Evolutionary conservation across 805 yeast genomes (phyloP).

Genomic region (Lachancea kluyveri): DNA sequence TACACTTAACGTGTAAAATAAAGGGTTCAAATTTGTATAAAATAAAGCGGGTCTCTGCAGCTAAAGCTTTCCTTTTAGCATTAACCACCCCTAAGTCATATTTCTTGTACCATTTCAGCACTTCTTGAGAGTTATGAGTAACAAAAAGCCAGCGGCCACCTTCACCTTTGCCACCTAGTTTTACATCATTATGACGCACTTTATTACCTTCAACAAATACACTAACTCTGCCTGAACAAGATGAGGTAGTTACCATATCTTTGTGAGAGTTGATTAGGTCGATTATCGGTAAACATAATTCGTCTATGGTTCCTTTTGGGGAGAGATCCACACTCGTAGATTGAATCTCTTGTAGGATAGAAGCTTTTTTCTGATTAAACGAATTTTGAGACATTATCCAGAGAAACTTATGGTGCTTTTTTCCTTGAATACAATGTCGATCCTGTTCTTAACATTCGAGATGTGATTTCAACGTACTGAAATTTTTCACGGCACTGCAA

Average conservation of each 20-base stretch:
- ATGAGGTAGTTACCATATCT: slow-evolving; percentile 79
- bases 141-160: slow-evolving; percentile 83
- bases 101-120: slow-evolving; percentile 44
- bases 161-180: slow-evolving; percentile 78
- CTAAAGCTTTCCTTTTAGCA: slow-evolving; percentile 2
- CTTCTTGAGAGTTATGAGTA: slow-evolving; percentile 51
- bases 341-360: slow-evolving; percentile 47
- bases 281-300: slow-evolving; percentile 65
- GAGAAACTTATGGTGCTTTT: background rate
- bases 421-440: slow-evolving; percentile 1
- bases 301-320: slow-evolving; percentile 86
- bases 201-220: slow-evolving; percentile 76
- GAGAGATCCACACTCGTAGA: slow-evolving; percentile 54
- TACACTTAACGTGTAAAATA: slow-evolving; percentile 76
- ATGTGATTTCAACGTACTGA: no score
- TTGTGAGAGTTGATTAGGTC: slow-evolving; percentile 53
- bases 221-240: slow-evolving; percentile 83
- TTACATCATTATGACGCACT: slow-evolving; percentile 20
- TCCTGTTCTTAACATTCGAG: no score
- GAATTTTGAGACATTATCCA: slow-evolving; percentile 34
- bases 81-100: slow-evolving; percentile 13
- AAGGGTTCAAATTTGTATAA: slow-evolving; percentile 81
- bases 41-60: slow-evolving; percentile 43
- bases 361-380: slow-evolving; percentile 60
- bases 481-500: no score